These are phyloP conservation scores for Pseudoturritis turrita DNA, from an alignment of 345 rosid genomes.

Conservation along the genomic window DNA sequence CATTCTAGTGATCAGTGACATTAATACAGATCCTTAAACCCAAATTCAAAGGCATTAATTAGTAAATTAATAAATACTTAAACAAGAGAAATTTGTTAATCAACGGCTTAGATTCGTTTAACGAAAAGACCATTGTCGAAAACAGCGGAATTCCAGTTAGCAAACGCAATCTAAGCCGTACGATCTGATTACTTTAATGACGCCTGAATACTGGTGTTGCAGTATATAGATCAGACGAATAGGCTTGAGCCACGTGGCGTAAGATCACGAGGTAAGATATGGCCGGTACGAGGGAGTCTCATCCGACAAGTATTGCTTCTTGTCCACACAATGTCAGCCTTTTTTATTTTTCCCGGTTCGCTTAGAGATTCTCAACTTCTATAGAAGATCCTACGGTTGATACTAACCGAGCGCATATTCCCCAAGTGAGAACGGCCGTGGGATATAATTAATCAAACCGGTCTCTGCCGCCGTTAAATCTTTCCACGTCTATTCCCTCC, in stretches of 20 bases:
- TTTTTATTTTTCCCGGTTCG: conserved; percentile 17
- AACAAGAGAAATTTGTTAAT: neutral
- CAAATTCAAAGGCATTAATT: neutral
- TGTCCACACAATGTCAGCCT: conserved; percentile 43
- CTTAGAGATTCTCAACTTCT: conserved; percentile 21
- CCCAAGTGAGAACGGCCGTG: neutral
- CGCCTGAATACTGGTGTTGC: neutral
- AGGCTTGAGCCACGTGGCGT: neutral
- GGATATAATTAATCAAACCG: too few species aligned
- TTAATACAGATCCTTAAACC: neutral
- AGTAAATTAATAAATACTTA: neutral
- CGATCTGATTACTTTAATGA: neutral
- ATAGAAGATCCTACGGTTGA: conserved; percentile 8
- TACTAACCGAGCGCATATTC: neutral
- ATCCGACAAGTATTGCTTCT: conserved; percentile 38
- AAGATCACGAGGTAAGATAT: neutral
- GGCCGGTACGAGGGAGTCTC: conserved; percentile 7
- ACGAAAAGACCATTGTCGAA: neutral
- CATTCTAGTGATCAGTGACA: conserved; percentile 10
- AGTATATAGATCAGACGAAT: neutral
- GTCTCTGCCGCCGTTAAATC: conserved; percentile 4
- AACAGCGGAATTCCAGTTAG: neutral
- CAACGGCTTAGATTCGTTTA: conserved; percentile 5
- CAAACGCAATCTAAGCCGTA: neutral
- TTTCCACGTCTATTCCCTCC: neutral